Evolutionary conservation across 1,139 yeast species (phyloP).

Genomic region (Lodderomyces jiufengensis): DNA sequence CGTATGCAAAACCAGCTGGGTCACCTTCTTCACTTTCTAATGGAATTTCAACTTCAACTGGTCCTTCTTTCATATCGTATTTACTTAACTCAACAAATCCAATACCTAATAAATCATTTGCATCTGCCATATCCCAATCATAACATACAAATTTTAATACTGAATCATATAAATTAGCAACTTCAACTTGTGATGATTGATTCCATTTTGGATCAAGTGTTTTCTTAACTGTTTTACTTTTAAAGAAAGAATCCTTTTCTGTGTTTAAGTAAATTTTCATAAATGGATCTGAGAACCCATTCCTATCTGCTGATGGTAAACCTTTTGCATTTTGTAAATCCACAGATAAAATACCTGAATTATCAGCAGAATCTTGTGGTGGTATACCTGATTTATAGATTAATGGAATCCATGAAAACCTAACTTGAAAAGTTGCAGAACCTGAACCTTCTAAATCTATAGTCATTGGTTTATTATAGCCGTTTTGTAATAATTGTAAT

Average conservation of each 20-base stretch:
- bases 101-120: constrained; percentile 75
- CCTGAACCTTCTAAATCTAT: constrained; percentile 47
- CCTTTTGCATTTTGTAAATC: constrained; percentile 63
- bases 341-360: constrained; percentile 71
- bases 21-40: constrained; percentile 54
- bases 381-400: constrained; percentile 59
- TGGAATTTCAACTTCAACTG: constrained; percentile 49
- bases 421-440: constrained; percentile 50
- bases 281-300: constrained; percentile 93
- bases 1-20: constrained; percentile 59
- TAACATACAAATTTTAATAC: constrained; percentile 53
- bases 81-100: constrained; percentile 59
- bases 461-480: constrained; percentile 56
- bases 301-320: constrained; percentile 78
- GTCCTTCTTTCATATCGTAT: constrained; percentile 54
- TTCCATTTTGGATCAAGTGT: constrained; percentile 88
- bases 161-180: constrained; percentile 60
- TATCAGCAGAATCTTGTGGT: constrained; percentile 68
- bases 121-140: constrained; percentile 94
- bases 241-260: constrained; percentile 53
- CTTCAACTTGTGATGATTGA: constrained; percentile 52
- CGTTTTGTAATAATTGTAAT: constrained; percentile 58
- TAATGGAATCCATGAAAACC: constrained; percentile 76
- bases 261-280: constrained; percentile 64
- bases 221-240: constrained; percentile 78